Percentiles rank a stretch among this genome's conserved stretches.
Conservation (phyloP, 176 grass and related monocot species). For the Chloris gayana region DNA sequence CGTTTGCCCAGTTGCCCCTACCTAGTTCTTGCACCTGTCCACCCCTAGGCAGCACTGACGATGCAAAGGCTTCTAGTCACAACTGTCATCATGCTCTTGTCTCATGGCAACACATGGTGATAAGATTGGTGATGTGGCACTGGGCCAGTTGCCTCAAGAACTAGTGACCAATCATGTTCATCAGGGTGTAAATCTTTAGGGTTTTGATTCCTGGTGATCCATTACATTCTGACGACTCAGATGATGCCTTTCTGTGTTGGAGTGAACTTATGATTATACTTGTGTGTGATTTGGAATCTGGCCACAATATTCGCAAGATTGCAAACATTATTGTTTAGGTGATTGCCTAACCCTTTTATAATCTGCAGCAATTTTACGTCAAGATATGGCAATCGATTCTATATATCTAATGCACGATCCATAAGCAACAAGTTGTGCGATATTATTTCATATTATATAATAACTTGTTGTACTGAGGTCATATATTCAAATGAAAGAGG, state of each 20-base stretch:
- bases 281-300: background rate
- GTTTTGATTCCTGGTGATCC: slow-evolving; percentile 2
- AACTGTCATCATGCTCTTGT: slow-evolving; percentile 41
- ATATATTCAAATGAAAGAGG: slow-evolving; percentile 13
- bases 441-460: background rate
- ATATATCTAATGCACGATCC: background rate
- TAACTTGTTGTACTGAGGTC: background rate
- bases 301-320: background rate
- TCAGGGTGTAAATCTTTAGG: background rate
- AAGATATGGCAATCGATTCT: background rate
- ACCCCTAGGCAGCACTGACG: slow-evolving; percentile 23
- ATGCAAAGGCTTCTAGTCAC: slow-evolving; percentile 4
- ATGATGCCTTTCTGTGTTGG: background rate
- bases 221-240: background rate
- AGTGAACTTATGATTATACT: background rate
- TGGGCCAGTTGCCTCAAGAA: slow-evolving; percentile 18
- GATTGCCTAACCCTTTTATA: background rate
- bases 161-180: slow-evolving; percentile 21
- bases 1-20: slow-evolving; percentile 8
- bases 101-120: slow-evolving; percentile 43
- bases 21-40: slow-evolving; percentile 23
- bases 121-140: slow-evolving; percentile 51
- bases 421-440: background rate
- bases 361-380: background rate
- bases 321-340: background rate